Conservation (phyloP, 192 early-diverging fungal species). For the Spizellomyces sp. region DNA sequence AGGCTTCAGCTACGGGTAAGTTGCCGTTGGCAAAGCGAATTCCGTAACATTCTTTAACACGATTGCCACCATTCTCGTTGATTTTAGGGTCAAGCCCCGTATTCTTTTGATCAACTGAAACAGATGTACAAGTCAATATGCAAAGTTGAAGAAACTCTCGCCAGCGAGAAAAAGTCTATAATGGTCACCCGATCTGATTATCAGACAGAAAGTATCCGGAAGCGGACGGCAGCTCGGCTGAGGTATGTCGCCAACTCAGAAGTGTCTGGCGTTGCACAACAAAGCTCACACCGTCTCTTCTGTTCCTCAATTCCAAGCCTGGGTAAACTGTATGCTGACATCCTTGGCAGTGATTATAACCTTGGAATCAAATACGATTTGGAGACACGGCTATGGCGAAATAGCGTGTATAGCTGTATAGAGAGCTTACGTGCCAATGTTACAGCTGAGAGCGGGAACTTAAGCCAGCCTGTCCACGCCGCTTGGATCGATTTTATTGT, state of each 20-base stretch:
- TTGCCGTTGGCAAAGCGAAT: not conserved
- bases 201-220: too few relatives aligned
- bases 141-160: not conserved
- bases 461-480: constrained; percentile 2
- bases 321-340: constrained; percentile 13
- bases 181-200: too few relatives aligned
- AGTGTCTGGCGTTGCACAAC: too few relatives aligned
- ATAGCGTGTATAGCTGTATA: constrained; percentile 27
- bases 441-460: not conserved
- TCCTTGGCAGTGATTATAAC: constrained; percentile 17
- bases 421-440: constrained; percentile 7
- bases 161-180: too few relatives aligned
- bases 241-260: too few relatives aligned
- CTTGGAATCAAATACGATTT: constrained; percentile 37
- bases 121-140: not conserved
- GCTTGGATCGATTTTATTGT: constrained; percentile 33
- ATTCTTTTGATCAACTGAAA: too few relatives aligned
- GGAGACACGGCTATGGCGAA: constrained; percentile 40
- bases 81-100: too few relatives aligned
- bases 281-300: too few relatives aligned
- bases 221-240: too few relatives aligned
- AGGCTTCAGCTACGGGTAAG: not conserved
- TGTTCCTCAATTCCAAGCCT: not conserved
- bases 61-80: not conserved
- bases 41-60: not conserved